Conservation (phyloP, 495 filamentous ascomycete genomes). For the Talaromyces wortmannii region DNA sequence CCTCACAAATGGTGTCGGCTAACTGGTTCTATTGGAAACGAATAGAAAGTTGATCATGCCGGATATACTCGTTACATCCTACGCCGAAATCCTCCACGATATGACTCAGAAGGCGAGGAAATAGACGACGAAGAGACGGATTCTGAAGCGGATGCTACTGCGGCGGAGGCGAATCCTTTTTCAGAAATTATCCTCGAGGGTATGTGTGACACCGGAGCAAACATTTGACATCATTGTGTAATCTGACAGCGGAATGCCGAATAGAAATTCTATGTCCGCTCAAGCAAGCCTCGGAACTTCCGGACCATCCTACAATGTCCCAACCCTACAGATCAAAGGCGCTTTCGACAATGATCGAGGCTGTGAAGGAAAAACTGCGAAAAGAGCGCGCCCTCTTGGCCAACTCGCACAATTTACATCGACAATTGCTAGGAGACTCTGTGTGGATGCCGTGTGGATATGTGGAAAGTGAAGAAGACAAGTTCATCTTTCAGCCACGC, state of each 20-base stretch:
- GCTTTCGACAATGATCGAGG: conserved; percentile 68
- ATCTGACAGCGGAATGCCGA: conserved; percentile 7
- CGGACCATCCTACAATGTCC: conserved; percentile 76
- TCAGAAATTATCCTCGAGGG: conserved; percentile 74
- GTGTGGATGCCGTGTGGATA: conserved; percentile 69
- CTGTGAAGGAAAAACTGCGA: conserved; percentile 63
- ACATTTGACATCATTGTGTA: too few relatives aligned
- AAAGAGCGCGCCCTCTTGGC: conserved; percentile 70
- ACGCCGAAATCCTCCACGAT: conserved; percentile 60
- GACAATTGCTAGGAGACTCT: conserved; percentile 70
- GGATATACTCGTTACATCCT: conserved; percentile 83
- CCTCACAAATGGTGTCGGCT: background rate
- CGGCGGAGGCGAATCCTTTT: conserved; percentile 77
- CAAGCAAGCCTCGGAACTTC: conserved; percentile 78
- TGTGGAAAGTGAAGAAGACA: conserved; percentile 27
- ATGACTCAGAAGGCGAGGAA: conserved; percentile 84
- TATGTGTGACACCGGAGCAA: conserved; percentile 31
- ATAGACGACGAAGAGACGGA: conserved; percentile 73
- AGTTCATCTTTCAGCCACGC: conserved; percentile 34
- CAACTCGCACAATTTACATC: conserved; percentile 71
- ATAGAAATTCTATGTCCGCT: conserved; percentile 81
- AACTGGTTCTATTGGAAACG: background rate
- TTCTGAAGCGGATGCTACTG: conserved; percentile 63
- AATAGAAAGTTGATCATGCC: conserved; percentile 73
- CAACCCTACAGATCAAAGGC: conserved; percentile 74